Conservation (phyloP, 805 yeast species). For the Zygoascus biomembranicola region DNA sequence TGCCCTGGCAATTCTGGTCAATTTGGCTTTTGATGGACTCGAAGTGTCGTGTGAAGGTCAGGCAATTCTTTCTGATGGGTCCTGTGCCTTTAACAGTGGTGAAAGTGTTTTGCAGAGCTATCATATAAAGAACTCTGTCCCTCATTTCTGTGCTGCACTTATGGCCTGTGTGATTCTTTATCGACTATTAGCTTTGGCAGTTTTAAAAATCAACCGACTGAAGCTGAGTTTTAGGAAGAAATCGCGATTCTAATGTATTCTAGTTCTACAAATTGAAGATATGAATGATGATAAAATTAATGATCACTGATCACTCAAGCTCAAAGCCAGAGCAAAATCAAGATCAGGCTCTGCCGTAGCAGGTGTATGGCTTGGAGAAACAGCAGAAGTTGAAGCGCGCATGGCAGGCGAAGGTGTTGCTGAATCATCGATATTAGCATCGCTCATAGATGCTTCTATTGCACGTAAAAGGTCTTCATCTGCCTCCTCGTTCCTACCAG, state of each 20-base stretch:
- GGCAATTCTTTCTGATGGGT: constrained; percentile 22
- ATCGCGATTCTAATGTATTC: neutral
- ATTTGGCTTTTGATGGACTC: constrained; percentile 48
- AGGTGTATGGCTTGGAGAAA: neutral
- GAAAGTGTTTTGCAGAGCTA: constrained; percentile 47
- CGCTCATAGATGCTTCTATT: constrained; percentile 11
- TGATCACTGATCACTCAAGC: neutral
- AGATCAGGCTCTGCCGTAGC: constrained; percentile 3
- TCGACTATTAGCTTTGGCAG: constrained; percentile 18
- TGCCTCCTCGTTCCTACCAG: neutral
- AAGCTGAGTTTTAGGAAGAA: constrained; percentile 14
- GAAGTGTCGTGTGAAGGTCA: constrained; percentile 43
- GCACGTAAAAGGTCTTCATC: constrained; percentile 11
- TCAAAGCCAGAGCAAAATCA: constrained; percentile 6
- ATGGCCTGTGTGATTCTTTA: constrained; percentile 21
- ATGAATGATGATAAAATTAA: neutral
- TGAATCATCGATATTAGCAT: neutral
- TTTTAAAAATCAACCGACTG: constrained; percentile 19
- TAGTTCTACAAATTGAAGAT: neutral
- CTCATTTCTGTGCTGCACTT: constrained; percentile 18
- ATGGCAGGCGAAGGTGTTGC: neutral
- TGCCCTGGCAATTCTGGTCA: constrained; percentile 52
- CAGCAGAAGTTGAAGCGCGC: neutral
- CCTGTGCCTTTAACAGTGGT: constrained; percentile 48
- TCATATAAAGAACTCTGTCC: constrained; percentile 27